Percentiles rank a stretch among this genome's conserved stretches.
phyloP scores from a whole-genome alignment of 305 asterid genomes.

The Fraxinus angustifolia region DNA sequence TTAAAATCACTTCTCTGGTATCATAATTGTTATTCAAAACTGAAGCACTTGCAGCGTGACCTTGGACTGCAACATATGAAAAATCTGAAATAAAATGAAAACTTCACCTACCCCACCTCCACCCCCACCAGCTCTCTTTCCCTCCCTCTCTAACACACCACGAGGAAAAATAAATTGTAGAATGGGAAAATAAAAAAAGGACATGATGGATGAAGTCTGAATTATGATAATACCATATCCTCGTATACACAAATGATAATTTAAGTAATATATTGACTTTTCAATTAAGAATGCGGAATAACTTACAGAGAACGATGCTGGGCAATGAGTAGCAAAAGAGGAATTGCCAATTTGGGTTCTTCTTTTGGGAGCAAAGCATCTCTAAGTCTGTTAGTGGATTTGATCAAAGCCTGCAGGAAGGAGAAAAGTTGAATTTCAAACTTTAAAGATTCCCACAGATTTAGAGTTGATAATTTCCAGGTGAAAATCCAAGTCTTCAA shows the following conservation, averaged over 20 bases:
- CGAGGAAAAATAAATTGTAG: not conserved
- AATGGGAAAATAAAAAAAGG: not conserved
- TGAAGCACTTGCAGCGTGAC: not conserved
- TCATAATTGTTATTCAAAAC: constrained; percentile 5
- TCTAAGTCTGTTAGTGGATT: constrained; percentile 90
- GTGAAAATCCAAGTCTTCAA: constrained; percentile 3
- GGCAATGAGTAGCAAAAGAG: constrained; percentile 90
- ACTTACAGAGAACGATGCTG: constrained; percentile 97
- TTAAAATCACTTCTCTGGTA: constrained; percentile 3
- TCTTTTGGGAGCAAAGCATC: constrained; percentile 92
- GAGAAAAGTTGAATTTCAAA: constrained; percentile 8
- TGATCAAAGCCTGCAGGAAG: constrained; percentile 75
- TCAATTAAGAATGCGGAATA: not conserved
- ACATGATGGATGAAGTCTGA: not conserved
- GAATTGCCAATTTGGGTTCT: constrained; percentile 91
- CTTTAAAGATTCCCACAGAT: constrained; percentile 9
- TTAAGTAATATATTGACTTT: not conserved
- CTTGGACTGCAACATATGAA: not conserved
- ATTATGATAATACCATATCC: constrained; percentile 3
- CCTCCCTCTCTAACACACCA: not conserved
- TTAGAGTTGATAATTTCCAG: not conserved
- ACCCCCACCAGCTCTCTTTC: not conserved
- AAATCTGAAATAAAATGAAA: not conserved
- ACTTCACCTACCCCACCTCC: not conserved
- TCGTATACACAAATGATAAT: not conserved